Conservation (phyloP, 1,284 basidiomycete genomes). For the Papiliotrema flavescens region DNA sequence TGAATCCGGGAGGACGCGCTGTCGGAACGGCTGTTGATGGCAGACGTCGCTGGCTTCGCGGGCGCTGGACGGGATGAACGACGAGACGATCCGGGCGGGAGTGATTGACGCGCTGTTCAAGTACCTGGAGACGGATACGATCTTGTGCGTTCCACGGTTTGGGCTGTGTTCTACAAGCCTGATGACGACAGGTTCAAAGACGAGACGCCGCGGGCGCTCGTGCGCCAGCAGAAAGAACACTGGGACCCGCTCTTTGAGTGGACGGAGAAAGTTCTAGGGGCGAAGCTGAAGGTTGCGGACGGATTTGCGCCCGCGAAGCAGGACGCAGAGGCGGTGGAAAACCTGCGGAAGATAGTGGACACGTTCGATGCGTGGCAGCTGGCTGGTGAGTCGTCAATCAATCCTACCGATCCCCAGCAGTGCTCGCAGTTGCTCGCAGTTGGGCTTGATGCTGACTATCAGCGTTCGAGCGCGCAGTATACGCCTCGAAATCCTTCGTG, state of each 20-base stretch:
- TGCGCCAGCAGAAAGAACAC: conserved; percentile 73
- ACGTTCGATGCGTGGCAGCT: conserved; percentile 76
- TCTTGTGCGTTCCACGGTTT: conserved; percentile 62
- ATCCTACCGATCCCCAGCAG: neutral
- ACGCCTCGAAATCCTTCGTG: conserved; percentile 87
- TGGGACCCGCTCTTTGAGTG: conserved; percentile 88
- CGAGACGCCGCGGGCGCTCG: conserved; percentile 69
- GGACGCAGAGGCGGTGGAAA: conserved; percentile 61
- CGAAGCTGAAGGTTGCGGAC: conserved; percentile 64
- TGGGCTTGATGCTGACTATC: conserved; percentile 6
- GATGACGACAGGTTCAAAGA: conserved; percentile 69
- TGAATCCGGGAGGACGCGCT: neutral
- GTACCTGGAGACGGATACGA: conserved; percentile 93
- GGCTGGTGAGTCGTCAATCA: conserved; percentile 61
- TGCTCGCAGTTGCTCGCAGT: too few species aligned
- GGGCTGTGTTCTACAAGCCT: conserved; percentile 7
- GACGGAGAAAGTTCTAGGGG: conserved; percentile 63
- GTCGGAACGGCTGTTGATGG: conserved; percentile 2
- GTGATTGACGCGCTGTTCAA: conserved; percentile 71
- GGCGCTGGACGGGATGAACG: conserved; percentile 75
- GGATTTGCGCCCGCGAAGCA: conserved; percentile 69
- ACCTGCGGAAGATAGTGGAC: conserved; percentile 59
- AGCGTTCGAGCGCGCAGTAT: conserved; percentile 90
- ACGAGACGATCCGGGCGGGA: conserved; percentile 58
- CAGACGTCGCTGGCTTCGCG: conserved; percentile 85